phyloP scores from a whole-genome alignment of 2,329 filamentous ascomycete species.

The Ophiostoma ulmi region DNA sequence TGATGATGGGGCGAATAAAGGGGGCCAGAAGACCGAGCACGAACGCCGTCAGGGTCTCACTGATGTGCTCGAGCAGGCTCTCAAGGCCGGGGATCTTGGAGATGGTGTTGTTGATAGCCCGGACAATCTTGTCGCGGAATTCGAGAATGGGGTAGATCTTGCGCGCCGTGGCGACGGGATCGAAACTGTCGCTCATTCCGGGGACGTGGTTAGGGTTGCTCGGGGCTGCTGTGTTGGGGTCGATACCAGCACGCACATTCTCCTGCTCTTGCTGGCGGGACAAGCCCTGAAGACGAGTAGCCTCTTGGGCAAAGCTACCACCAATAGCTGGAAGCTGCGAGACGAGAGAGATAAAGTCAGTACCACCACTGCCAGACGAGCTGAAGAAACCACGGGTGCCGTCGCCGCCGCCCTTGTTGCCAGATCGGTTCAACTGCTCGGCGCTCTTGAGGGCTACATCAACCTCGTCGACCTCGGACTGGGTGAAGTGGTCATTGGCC shows the following conservation, averaged over 20 bases:
- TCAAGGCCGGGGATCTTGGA: constrained; percentile 90
- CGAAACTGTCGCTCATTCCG: constrained; percentile 70
- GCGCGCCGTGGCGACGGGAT: constrained; percentile 67
- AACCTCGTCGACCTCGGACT: constrained; percentile 78
- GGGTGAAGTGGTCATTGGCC: constrained; percentile 77
- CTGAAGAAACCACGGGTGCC: constrained; percentile 36
- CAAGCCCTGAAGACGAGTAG: constrained; percentile 54
- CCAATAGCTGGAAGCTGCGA: constrained; percentile 68
- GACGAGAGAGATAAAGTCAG: constrained; percentile 66
- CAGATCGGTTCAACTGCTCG: constrained; percentile 42
- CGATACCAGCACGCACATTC: constrained; percentile 39
- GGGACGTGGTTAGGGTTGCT: constrained; percentile 57
- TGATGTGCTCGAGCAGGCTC: constrained; percentile 85
- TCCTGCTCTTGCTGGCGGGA: constrained; percentile 60
- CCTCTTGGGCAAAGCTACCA: constrained; percentile 61
- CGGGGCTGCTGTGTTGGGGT: constrained; percentile 33
- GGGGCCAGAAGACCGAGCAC: constrained; percentile 85
- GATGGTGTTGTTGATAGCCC: constrained; percentile 76
- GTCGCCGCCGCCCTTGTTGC: constrained; percentile 29
- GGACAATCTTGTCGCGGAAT: constrained; percentile 91
- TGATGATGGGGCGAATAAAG: constrained; percentile 88
- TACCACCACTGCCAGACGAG: constrained; percentile 36
- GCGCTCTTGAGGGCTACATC: constrained; percentile 69
- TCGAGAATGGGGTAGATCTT: constrained; percentile 93
- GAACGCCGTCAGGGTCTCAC: constrained; percentile 87